phyloP scores from a whole-genome alignment of 768 basidiomycete genomes.

The Leccinum uliginosum region DNA sequence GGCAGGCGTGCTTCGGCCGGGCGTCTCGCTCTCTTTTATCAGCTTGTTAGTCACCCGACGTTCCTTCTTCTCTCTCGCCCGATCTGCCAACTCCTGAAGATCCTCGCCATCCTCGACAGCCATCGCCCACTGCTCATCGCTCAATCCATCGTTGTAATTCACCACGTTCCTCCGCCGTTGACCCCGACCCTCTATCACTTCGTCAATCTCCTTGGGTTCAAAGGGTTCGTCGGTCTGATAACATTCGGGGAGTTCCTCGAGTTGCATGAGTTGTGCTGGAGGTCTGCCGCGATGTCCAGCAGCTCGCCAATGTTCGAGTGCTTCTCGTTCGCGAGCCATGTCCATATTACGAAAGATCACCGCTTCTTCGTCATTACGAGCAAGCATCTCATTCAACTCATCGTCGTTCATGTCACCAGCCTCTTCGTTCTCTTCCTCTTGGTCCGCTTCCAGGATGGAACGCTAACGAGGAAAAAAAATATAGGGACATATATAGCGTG shows the following conservation, averaged over 20 bases:
- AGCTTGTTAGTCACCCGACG: constrained; percentile 58
- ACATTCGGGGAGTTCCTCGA: constrained; percentile 89
- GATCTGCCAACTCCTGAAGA: constrained; percentile 66
- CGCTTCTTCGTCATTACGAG: constrained; percentile 77
- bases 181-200: constrained; percentile 70
- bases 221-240: constrained; percentile 86
- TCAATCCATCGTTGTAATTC: constrained; percentile 89
- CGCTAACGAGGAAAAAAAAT: constrained; percentile 46
- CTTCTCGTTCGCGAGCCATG: constrained; percentile 66
- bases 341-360: constrained; percentile 82
- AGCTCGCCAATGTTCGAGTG: constrained; percentile 61
- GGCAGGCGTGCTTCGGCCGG: constrained; percentile 59
- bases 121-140: constrained; percentile 91
- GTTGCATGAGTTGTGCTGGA: constrained; percentile 70
- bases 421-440: constrained; percentile 87
- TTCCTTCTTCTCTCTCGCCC: constrained; percentile 59
- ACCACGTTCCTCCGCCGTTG: constrained; percentile 80
- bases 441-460: constrained; percentile 85
- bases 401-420: constrained; percentile 91
- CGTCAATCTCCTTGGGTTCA: constrained; percentile 54
- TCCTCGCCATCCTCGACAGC: constrained; percentile 82
- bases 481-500: background rate
- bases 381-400: constrained; percentile 89
- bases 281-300: constrained; percentile 74
- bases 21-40: constrained; percentile 53